Conservation (phyloP, 2,329 filamentous ascomycete species). For the Scedosporium apiospermum region DNA sequence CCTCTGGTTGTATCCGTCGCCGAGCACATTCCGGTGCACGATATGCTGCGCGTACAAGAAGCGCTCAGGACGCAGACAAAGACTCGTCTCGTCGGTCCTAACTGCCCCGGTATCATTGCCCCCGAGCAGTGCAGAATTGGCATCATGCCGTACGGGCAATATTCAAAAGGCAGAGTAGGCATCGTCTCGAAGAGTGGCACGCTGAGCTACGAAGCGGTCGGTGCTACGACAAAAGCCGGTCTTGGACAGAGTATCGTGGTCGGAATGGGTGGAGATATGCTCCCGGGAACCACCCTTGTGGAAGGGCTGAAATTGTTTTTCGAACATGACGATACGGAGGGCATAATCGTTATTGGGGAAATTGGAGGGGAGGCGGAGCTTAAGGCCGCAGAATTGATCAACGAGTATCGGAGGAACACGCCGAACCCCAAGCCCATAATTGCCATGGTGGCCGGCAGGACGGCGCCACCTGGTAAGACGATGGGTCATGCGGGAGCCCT, state of each 20-base stretch:
- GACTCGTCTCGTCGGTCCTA: conserved; percentile 68
- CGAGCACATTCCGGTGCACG: conserved; percentile 70
- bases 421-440: conserved; percentile 53
- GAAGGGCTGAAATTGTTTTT: conserved; percentile 62
- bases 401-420: conserved; percentile 47
- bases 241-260: conserved; percentile 70
- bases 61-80: conserved; percentile 62
- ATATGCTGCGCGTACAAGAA: conserved; percentile 61
- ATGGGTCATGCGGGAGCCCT: conserved; percentile 70
- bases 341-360: conserved; percentile 64
- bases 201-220: conserved; percentile 71
- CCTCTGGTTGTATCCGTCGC: conserved; percentile 70
- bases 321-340: conserved; percentile 57
- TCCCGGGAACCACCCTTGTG: conserved; percentile 61
- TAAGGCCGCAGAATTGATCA: conserved; percentile 62
- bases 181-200: conserved; percentile 77
- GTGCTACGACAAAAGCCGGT: conserved; percentile 62
- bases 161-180: conserved; percentile 52
- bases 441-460: conserved; percentile 55
- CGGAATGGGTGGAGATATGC: conserved; percentile 66
- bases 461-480: conserved; percentile 48
- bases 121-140: conserved; percentile 52
- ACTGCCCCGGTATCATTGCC: conserved; percentile 71
- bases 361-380: conserved; percentile 62
- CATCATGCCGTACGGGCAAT: conserved; percentile 31